Conservation (phyloP, 2,329 filamentous ascomycete genomes). For the Penicillium brevicompactum region DNA sequence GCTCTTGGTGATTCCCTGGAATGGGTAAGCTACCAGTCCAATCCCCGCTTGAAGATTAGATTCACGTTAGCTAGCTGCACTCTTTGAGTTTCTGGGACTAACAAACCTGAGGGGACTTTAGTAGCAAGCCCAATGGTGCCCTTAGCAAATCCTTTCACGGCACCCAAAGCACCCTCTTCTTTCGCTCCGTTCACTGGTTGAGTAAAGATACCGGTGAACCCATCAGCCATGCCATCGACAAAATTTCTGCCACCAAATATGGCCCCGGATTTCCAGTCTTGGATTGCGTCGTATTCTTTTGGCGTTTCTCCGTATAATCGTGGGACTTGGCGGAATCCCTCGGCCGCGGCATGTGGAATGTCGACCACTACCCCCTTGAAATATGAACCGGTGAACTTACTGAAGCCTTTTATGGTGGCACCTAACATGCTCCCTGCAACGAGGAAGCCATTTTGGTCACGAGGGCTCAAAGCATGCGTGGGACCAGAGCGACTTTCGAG, state of each 20-base stretch:
- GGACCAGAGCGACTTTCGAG: neutral
- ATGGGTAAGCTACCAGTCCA: conserved; percentile 25
- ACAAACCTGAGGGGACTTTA: conserved; percentile 23
- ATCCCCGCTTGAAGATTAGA: conserved; percentile 15
- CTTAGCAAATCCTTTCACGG: conserved; percentile 32
- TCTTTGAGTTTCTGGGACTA: too few species aligned
- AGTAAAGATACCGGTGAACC: conserved; percentile 31
- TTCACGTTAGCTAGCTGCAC: neutral
- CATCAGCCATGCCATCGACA: conserved; percentile 34
- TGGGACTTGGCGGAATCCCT: conserved; percentile 38
- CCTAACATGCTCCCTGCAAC: conserved; percentile 16
- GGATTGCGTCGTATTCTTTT: conserved; percentile 35
- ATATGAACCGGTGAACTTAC: conserved; percentile 19
- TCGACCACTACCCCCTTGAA: conserved; percentile 36
- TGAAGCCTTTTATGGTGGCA: conserved; percentile 14
- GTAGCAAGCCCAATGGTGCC: conserved; percentile 19
- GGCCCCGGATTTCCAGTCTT: conserved; percentile 35
- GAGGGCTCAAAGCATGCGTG: neutral
- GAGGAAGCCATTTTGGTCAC: neutral
- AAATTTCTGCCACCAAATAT: conserved; percentile 37
- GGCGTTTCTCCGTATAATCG: conserved; percentile 38
- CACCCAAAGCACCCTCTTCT: conserved; percentile 34
- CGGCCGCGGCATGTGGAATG: conserved; percentile 36
- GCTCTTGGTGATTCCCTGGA: conserved; percentile 25
- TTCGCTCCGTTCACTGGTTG: conserved; percentile 31